Percentiles rank a stretch among this genome's conserved stretches.
Conservation (phyloP, 208 protist genomes). For the Wallacemonas sp. region DNA sequence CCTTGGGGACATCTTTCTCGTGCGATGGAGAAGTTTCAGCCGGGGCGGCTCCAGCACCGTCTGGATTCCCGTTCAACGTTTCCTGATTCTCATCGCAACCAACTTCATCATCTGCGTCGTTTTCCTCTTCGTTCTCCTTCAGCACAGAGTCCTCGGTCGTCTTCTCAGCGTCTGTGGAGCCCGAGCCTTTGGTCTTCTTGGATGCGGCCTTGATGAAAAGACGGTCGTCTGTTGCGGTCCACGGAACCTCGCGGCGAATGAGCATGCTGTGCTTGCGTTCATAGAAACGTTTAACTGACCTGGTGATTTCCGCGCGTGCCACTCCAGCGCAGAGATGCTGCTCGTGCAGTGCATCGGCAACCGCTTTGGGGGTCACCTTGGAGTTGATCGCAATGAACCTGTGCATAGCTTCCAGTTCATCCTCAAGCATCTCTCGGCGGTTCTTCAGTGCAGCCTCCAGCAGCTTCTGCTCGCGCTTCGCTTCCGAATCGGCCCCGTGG, state of each 20-base stretch:
- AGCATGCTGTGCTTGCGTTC: constrained; percentile 61
- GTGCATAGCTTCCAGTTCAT: constrained; percentile 69
- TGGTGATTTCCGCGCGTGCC: constrained; percentile 53
- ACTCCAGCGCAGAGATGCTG: constrained; percentile 74
- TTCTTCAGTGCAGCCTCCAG: constrained; percentile 63
- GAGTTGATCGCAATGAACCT: constrained; percentile 49
- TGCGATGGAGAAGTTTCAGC: not conserved
- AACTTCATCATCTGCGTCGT: constrained; percentile 23
- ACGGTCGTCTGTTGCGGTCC: constrained; percentile 67
- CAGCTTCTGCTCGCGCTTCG: constrained; percentile 38
- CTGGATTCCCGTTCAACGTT: not conserved
- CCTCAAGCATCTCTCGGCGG: constrained; percentile 62
- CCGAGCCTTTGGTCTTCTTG: constrained; percentile 17
- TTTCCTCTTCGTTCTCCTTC: not conserved
- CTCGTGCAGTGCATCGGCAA: constrained; percentile 46
- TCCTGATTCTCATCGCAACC: not conserved
- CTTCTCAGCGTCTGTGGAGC: not conserved
- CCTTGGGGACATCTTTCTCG: not conserved
- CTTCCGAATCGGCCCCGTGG: constrained; percentile 21
- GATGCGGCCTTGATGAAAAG: constrained; percentile 39
- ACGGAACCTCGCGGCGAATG: constrained; percentile 55
- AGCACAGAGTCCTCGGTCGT: not conserved
- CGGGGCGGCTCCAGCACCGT: not conserved
- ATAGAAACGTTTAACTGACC: constrained; percentile 80
- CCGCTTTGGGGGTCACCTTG: constrained; percentile 45